Evolutionary conservation across 192 early-diverging fungal species (phyloP).

Genomic region (Backusella tuberculispora): DNA sequence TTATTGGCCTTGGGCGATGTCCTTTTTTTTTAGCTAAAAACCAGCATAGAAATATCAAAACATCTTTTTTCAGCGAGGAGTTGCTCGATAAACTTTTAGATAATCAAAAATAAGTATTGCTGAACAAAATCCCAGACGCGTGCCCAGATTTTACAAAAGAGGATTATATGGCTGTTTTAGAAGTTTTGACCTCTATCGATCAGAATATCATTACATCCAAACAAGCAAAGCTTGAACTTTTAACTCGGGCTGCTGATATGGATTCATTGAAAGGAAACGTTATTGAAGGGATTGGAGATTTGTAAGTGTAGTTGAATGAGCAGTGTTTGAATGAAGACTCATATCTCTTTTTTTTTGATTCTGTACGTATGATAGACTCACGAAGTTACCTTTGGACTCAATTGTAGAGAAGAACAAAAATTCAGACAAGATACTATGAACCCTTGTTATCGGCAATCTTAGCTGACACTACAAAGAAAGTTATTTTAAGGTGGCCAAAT

Average conservation of each 20-base stretch:
- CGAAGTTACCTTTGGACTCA: slow-evolving; percentile 13
- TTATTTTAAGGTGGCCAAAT: slow-evolving; percentile 18
- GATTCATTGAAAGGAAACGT: slow-evolving; percentile 9
- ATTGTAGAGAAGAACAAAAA: slow-evolving; percentile 20
- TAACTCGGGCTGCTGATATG: slow-evolving; percentile 3
- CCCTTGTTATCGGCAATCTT: slow-evolving; percentile 1
- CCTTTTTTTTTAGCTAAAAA: slow-evolving; percentile 18
- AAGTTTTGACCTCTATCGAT: background rate
- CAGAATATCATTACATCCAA: background rate
- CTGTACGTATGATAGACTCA: slow-evolving; percentile 19
- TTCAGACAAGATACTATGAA: slow-evolving; percentile 22
- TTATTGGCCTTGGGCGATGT: slow-evolving; percentile 19
- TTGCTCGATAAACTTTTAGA: slow-evolving; percentile 1
- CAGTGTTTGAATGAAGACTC: slow-evolving; percentile 24
- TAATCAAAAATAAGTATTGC: slow-evolving; percentile 11
- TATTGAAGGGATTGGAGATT: slow-evolving; percentile 21
- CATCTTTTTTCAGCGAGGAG: slow-evolving; percentile 3
- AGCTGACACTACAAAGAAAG: background rate
- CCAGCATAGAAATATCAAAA: slow-evolving; percentile 2
- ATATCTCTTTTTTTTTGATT: slow-evolving; percentile 11
- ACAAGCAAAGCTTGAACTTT: slow-evolving; percentile 13
- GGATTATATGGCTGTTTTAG: background rate
- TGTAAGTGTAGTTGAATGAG: slow-evolving; percentile 20
- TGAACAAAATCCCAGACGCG: background rate
- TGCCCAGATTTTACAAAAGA: slow-evolving; percentile 6